These are phyloP conservation scores for Fusarium robinianum DNA, from an alignment of 2,329 filamentous ascomycete species.

Conservation along the genomic window DNA sequence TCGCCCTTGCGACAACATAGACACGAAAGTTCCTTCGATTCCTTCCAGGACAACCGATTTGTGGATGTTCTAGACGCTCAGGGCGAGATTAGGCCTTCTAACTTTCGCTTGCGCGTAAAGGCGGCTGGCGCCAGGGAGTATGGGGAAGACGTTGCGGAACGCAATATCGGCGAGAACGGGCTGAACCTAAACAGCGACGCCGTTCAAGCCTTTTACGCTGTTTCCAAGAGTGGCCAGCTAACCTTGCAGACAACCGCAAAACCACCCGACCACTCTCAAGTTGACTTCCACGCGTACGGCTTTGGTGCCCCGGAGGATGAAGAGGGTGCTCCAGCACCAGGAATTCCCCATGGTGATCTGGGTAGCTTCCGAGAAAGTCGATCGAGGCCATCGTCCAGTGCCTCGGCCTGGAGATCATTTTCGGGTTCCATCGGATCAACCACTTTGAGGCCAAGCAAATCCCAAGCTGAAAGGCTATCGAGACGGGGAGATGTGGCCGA, in stretches of 20 bases:
- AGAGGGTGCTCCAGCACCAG: conserved; percentile 25
- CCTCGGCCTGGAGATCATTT: conserved; percentile 29
- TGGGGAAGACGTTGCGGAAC: conserved; percentile 68
- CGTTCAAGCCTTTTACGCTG: conserved; percentile 44
- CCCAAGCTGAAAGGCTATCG: conserved; percentile 4
- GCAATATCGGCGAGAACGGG: conserved; percentile 55
- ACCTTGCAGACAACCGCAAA: conserved; percentile 1
- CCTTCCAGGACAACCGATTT: conserved; percentile 23
- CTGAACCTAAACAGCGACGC: conserved; percentile 41
- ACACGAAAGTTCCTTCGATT: conserved; percentile 27
- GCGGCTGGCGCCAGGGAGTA: conserved; percentile 59
- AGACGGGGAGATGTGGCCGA: conserved; percentile 15
- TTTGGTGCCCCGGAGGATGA: conserved; percentile 5
- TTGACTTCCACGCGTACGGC: too few relatives aligned
- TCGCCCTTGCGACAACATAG: conserved; percentile 30
- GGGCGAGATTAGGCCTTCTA: conserved; percentile 53
- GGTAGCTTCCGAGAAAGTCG: conserved; percentile 11
- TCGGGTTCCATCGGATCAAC: conserved; percentile 16
- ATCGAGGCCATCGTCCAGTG: conserved; percentile 18
- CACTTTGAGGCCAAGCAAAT: conserved; percentile 6
- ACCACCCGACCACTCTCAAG: too few relatives aligned
- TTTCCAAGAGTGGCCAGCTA: conserved; percentile 13
- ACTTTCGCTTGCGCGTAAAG: conserved; percentile 54
- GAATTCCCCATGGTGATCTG: conserved; percentile 21
- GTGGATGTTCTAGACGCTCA: conserved; percentile 64